phyloP scores from a whole-genome alignment of 805 yeast genomes.

The Schwanniomyces sp. region DNA sequence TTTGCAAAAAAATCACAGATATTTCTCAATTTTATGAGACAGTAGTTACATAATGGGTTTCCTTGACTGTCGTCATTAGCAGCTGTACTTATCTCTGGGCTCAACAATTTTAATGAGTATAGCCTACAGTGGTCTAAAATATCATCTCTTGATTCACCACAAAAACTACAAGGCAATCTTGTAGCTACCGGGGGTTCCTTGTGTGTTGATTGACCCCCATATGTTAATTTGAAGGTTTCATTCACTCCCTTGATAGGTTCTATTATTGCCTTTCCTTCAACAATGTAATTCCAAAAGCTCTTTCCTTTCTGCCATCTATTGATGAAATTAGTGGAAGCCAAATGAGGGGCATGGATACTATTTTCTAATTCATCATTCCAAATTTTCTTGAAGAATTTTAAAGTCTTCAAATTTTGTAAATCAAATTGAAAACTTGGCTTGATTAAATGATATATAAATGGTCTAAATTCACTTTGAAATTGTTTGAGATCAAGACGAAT shows the following conservation, averaged over 20 bases:
- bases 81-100: conserved; percentile 14
- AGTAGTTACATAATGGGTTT: conserved; percentile 78
- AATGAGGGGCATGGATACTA: conserved; percentile 31
- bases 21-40: conserved; percentile 76
- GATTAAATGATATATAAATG: conserved; percentile 33
- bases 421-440: conserved; percentile 37
- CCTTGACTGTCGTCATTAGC: conserved; percentile 19
- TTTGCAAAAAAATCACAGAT: conserved; percentile 82
- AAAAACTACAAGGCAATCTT: conserved; percentile 72
- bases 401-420: conserved; percentile 43
- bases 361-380: conserved; percentile 75
- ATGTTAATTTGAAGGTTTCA: conserved; percentile 59
- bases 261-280: conserved; percentile 78
- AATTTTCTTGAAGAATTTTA: conserved; percentile 62
- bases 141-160: conserved; percentile 77
- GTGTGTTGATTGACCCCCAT: conserved; percentile 16
- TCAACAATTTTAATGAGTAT: conserved; percentile 60
- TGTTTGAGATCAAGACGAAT: conserved; percentile 45
- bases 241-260: conserved; percentile 87
- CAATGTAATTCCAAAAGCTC: conserved; percentile 60
- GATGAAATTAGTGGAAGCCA: conserved; percentile 53
- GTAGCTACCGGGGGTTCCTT: conserved; percentile 63
- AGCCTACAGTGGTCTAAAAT: conserved; percentile 75
- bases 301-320: conserved; percentile 44
- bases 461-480: conserved; percentile 45